Evolutionary conservation across 1,139 yeast genomes (phyloP).

Genomic region (Kodamaea arcana): DNA sequence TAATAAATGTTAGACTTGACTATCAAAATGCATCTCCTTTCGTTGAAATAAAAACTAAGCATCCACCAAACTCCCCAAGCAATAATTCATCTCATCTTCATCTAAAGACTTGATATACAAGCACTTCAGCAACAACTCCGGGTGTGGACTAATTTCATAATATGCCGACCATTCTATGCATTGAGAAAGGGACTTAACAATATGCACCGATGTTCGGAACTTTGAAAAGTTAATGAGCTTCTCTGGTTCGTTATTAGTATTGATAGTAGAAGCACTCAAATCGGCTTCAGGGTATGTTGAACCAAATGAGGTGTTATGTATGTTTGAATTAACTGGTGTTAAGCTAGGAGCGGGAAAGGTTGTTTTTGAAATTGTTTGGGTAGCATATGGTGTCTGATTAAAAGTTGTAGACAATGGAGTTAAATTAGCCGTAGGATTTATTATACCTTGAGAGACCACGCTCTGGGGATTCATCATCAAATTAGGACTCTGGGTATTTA

Average conservation of each 20-base stretch:
- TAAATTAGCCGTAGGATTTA: not conserved
- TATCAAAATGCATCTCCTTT: not conserved
- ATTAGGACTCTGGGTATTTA: no score
- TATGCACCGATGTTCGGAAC: slow-evolving; percentile 70
- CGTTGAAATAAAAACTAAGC: not conserved
- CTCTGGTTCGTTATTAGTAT: slow-evolving; percentile 23
- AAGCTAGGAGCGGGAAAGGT: not conserved
- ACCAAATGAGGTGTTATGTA: slow-evolving; percentile 5
- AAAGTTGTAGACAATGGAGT: slow-evolving; percentile 2
- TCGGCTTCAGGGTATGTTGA: slow-evolving; percentile 10
- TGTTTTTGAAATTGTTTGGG: not conserved
- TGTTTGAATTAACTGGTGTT: not conserved
- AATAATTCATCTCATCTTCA: slow-evolving; percentile 66
- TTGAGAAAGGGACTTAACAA: slow-evolving; percentile 75
- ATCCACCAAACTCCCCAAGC: slow-evolving; percentile 15
- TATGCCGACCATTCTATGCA: slow-evolving; percentile 81
- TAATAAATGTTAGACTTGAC: not conserved
- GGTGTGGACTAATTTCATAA: slow-evolving; percentile 47
- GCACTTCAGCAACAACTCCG: slow-evolving; percentile 75
- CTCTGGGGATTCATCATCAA: no score
- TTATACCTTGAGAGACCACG: no score
- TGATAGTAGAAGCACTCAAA: slow-evolving; percentile 12
- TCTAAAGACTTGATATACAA: slow-evolving; percentile 74
- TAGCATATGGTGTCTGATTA: not conserved
- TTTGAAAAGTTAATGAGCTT: slow-evolving; percentile 70